These are phyloP conservation scores for Podospora australis DNA, from an alignment of 495 filamentous ascomycete species.

Conservation along the genomic window DNA sequence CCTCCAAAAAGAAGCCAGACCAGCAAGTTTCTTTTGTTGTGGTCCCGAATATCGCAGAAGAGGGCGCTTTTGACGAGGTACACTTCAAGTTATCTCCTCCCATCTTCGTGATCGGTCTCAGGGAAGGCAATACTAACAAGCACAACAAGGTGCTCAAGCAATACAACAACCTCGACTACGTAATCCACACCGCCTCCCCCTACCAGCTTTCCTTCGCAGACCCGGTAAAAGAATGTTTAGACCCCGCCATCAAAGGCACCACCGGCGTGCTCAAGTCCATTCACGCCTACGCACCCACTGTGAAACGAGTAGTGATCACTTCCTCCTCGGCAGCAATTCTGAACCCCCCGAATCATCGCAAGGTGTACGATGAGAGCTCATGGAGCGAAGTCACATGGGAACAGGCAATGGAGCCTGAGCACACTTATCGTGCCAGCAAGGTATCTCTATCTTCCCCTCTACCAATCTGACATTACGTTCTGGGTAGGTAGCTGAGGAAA, in stretches of 20 bases:
- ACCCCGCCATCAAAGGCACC: slow-evolving; percentile 40
- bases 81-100: too few species aligned
- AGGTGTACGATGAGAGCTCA: slow-evolving; percentile 33
- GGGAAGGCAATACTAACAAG: too few species aligned
- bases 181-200: slow-evolving; percentile 41
- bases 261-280: slow-evolving; percentile 34
- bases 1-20: background rate
- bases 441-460: slow-evolving; percentile 9
- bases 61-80: slow-evolving; percentile 32
- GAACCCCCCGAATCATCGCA: slow-evolving; percentile 27
- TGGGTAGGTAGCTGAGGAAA: background rate
- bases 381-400: slow-evolving; percentile 37
- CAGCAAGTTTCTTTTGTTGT: slow-evolving; percentile 28
- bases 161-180: slow-evolving; percentile 30
- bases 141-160: too few species aligned
- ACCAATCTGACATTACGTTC: background rate
- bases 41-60: slow-evolving; percentile 29
- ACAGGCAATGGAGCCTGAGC: slow-evolving; percentile 21
- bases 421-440: slow-evolving; percentile 38
- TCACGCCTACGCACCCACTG: slow-evolving; percentile 23
- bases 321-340: slow-evolving; percentile 40
- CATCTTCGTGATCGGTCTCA: slow-evolving; percentile 13
- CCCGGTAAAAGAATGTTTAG: slow-evolving; percentile 33
- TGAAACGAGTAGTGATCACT: slow-evolving; percentile 40
- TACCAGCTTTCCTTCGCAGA: slow-evolving; percentile 32